These are phyloP conservation scores for Limtongia smithiae DNA, from an alignment of 805 yeast genomes.

Conservation along the genomic window DNA sequence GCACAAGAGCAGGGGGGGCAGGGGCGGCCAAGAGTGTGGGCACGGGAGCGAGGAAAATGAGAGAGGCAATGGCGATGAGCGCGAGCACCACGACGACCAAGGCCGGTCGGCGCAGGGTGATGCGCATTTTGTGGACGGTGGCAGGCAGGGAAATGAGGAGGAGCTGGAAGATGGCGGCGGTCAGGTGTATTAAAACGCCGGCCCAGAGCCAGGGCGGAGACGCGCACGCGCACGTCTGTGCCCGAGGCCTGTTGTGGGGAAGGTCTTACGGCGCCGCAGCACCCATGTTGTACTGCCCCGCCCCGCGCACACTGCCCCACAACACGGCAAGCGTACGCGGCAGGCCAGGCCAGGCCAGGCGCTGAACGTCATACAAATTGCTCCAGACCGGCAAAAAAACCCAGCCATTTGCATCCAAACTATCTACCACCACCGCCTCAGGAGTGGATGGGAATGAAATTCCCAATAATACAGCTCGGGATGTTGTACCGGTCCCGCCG, in stretches of 20 bases:
- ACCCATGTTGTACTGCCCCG: too few species aligned
- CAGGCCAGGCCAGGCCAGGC: too few species aligned
- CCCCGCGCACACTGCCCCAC: too few species aligned
- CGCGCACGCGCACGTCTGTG: too few species aligned
- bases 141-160: background rate
- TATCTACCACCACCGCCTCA: constrained; percentile 7
- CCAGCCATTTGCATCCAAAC: background rate
- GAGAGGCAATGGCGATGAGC: constrained; percentile 2
- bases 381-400: background rate
- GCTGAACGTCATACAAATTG: too few species aligned
- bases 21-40: background rate
- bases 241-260: too few species aligned
- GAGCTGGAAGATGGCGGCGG: background rate
- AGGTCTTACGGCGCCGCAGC: too few species aligned
- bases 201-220: background rate
- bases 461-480: constrained; percentile 94
- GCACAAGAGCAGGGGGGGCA: background rate
- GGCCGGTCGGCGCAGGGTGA: constrained; percentile 3
- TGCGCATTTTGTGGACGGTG: too few species aligned
- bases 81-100: background rate
- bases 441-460: constrained; percentile 74
- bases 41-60: background rate
- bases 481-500: constrained; percentile 89
- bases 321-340: too few species aligned
- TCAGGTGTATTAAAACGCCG: background rate